Conservation (phyloP, 768 basidiomycete species). For the Boletus reticuloceps region DNA sequence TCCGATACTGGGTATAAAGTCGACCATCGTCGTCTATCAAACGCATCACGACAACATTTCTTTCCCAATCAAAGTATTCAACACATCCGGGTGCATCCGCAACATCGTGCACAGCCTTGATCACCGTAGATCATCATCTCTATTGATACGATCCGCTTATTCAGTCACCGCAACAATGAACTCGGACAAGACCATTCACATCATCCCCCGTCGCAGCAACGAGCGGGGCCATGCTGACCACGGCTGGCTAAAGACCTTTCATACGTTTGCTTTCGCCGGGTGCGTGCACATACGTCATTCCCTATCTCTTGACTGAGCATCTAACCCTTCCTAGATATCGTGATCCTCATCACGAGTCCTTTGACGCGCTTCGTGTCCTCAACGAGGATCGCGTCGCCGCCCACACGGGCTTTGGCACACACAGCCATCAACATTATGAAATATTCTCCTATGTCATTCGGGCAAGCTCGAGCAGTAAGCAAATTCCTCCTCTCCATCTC, state of each 20-base stretch:
- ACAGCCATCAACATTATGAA: slow-evolving; percentile 82
- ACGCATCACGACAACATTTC: background rate
- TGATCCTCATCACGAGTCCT: slow-evolving; percentile 53
- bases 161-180: slow-evolving; percentile 12
- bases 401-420: slow-evolving; percentile 79
- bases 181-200: slow-evolving; percentile 26
- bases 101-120: background rate
- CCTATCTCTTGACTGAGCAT: slow-evolving; percentile 18
- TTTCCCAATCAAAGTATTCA: too few relatives aligned
- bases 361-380: slow-evolving; percentile 80
- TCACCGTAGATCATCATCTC: background rate
- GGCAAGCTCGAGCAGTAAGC: slow-evolving; percentile 82
- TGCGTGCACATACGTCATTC: slow-evolving; percentile 32
- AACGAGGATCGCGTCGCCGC: slow-evolving; percentile 89
- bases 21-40: background rate
- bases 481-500: background rate
- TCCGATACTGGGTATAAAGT: slow-evolving; percentile 18
- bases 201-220: slow-evolving; percentile 54
- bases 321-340: slow-evolving; percentile 48
- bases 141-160: background rate
- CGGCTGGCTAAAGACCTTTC: slow-evolving; percentile 85
- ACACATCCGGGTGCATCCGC: background rate
- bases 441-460: slow-evolving; percentile 86
- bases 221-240: slow-evolving; percentile 75
- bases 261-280: slow-evolving; percentile 77